Evolutionary conservation across 768 basidiomycete genomes (phyloP), one percentile per base, ranked within the genome.

Genomic region (Kwoniella dendrophila): DNA sequence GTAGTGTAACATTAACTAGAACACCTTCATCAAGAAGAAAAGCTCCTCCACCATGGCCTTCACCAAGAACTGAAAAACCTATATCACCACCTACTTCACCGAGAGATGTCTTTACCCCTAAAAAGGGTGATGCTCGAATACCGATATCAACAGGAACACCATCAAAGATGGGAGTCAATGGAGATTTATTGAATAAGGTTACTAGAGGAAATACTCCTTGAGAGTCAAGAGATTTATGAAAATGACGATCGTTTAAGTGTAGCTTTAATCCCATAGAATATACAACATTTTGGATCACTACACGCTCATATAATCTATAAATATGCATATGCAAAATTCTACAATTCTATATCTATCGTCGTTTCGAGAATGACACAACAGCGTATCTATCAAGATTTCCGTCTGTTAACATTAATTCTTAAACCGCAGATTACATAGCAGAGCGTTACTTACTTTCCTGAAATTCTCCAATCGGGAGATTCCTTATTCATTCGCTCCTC

Each of bases 401-500:
- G 10, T 55, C 30, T 22, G 53, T 55, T 4, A 4, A 4, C n/a
- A 8, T 11, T 22, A n/a, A 24, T 10, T 20, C 24, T 45, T 4
- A 45, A n/a, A n/a, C 22, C 20, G 18, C 27, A 63, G 27, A 16
- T 41, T 11, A 44, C 22, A 51, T 4, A 55, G 24, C 3, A 45
- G 38, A 3, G 10, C n/a, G 22, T 22, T 8, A 62, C 73, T 64
- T 49, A 74, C 70, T 76, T 77, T n/a, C 77, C 77, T 27, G 73
- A 73, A 1, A 73, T 68, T 26, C 77, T 63, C 77, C 77, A 78
- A 24, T 71, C 62, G 7, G 72, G 61, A 22, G 77, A 76, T 47
- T 82, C 83, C 30, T 78, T 78, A 70, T 92, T 89, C 2, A 94
- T 80, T 51, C 82, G 80, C 63, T 89, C 87, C 0, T 86, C 90